Base-by-base conservation (phyloP, 495 filamentous ascomycete genomes). In the Aspergillus steynii region DNA sequence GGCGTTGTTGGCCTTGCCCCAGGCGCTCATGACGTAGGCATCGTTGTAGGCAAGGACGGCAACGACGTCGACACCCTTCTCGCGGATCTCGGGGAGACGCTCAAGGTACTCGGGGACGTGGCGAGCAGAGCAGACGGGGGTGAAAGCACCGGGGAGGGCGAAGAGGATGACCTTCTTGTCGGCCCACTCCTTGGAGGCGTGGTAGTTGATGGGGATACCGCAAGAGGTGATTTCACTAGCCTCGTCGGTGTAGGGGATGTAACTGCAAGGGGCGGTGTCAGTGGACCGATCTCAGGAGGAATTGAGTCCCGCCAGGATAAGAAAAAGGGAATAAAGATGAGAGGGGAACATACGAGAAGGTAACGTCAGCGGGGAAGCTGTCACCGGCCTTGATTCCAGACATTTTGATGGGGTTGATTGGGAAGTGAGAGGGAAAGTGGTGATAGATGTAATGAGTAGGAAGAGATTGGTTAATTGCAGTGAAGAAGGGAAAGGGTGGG, bases 121-220 rank as follows among this genome's bases (percentile, higher is more conserved):
- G 69, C 83, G 82, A 68, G 86, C 89, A 60, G 91, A 90, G 85
- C 94, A 98, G 67, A 90, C 89, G 46, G 94, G 94, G 47, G 94
- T 98, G 87, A 98, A 98, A 56, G 94, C 94, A 66, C 86, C 93
- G 60, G 93, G 93, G 58, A 96, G 89, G 65, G 91, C 85, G 78
- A 97, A 90, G 68, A 98, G 82, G 66, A 97, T 88, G 60, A 94
- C 89, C 78, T 95, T 96, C 84, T 96, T 96, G 80, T 87, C 77
- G 59, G 86, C 83, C 80, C 88, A 96, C 68, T 96, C 90, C 74
- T 92, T 88, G 81, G 86, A 90, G 73, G 92, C 93, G 68, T 96
- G 75, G 78, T 91, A 96, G 71, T 84, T 83, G 70, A 86, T 85
- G 65, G 90, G 89, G 55, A 88, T 83, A 71, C 93, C 92, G 78